Evolutionary conservation across 1,284 basidiomycete species (phyloP).

Genomic region (Chalciporus sp.): DNA sequence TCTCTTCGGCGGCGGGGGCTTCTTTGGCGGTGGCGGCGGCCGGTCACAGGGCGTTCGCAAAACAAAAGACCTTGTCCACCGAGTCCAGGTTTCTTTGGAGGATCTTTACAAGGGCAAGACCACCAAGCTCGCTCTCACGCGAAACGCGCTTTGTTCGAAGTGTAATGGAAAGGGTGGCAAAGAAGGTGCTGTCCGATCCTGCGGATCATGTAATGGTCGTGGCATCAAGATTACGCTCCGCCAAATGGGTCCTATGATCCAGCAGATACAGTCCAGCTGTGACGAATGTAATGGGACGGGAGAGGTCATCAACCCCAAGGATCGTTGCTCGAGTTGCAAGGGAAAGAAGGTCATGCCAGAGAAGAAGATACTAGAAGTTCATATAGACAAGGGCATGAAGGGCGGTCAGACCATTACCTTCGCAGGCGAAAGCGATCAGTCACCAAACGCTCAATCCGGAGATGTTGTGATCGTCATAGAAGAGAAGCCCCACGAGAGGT

Average conservation of each 20-base stretch:
- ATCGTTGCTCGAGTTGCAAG: conserved; percentile 91
- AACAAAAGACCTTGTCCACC: conserved; percentile 98
- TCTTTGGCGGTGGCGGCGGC: conserved; percentile 57
- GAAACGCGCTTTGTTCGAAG: conserved; percentile 91
- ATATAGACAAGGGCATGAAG: conserved; percentile 99
- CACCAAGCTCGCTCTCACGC: conserved; percentile 95
- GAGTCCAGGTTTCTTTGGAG: conserved; percentile 94
- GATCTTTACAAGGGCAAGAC: conserved; percentile 99
- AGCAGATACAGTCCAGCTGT: conserved; percentile 97
- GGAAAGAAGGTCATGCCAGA: conserved; percentile 96
- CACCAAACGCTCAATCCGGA: conserved; percentile 87
- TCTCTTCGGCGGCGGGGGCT: conserved; percentile 74
- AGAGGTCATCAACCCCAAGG: conserved; percentile 93
- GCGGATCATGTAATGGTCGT: conserved; percentile 83
- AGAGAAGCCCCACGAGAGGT: conserved; percentile 90
- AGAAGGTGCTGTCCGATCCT: conserved; percentile 89
- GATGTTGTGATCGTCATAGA: conserved; percentile 98
- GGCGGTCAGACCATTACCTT: conserved; percentile 96
- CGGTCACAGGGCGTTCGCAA: conserved; percentile 86
- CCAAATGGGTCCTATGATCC: conserved; percentile 99
- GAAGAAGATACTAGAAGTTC: conserved; percentile 98
- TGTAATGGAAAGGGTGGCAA: conserved; percentile 98
- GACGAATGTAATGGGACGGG: conserved; percentile 91
- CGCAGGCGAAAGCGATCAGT: conserved; percentile 95
- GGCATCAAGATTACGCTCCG: conserved; percentile 92